Evolutionary conservation across 2,329 filamentous ascomycete genomes (phyloP).

Genomic region (Orbilia blumenaviensis): DNA sequence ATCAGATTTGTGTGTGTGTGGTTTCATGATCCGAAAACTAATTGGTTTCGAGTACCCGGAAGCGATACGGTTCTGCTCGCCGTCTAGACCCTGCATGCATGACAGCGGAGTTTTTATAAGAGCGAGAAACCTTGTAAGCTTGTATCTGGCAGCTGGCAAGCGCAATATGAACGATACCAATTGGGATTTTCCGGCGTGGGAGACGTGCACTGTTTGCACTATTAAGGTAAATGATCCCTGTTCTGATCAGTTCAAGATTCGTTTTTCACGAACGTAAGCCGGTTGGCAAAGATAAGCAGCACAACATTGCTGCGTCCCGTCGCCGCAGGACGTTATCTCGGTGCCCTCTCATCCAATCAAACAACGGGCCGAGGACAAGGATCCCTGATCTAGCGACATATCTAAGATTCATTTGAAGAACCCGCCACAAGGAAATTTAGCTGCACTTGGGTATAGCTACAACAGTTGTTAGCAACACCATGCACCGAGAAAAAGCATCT

Average conservation of each 20-base stretch:
- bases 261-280: conserved; percentile 42
- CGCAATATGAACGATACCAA: neutral
- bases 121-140: conserved; percentile 9
- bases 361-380: conserved; percentile 9
- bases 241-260: conserved; percentile 32
- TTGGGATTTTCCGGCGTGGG: conserved; percentile 38
- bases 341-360: conserved; percentile 20
- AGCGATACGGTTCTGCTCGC: conserved; percentile 29
- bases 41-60: conserved; percentile 23
- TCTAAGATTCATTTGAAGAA: conserved; percentile 8
- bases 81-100: conserved; percentile 50
- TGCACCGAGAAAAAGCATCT: neutral
- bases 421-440: conserved; percentile 10
- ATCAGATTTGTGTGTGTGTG: neutral
- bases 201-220: too few relatives aligned
- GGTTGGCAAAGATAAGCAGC: conserved; percentile 53
- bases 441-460: too few relatives aligned
- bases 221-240: conserved; percentile 32
- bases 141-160: conserved; percentile 14
- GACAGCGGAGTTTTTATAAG: conserved; percentile 50
- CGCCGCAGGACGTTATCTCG: conserved; percentile 45
- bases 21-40: conserved; percentile 45
- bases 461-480: conserved; percentile 31
- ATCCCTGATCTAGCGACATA: conserved; percentile 34
- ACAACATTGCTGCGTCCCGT: conserved; percentile 47